phyloP scores from a whole-genome alignment of 2,329 filamentous ascomycete species.

The Alternaria conjuncta region DNA sequence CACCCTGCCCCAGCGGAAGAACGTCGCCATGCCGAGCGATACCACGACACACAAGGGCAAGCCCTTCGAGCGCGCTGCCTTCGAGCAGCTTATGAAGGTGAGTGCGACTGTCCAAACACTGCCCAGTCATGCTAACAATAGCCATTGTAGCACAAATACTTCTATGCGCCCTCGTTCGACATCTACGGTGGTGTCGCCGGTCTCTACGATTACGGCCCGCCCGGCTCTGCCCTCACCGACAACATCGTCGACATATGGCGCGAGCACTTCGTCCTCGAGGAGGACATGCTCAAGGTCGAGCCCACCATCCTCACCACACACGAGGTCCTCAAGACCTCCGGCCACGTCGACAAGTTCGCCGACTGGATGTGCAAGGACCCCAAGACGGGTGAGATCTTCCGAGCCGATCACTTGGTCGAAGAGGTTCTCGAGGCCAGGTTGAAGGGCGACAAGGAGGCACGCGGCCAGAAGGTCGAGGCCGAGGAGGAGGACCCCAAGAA shows the following conservation, averaged over 20 bases:
- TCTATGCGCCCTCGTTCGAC: conserved; percentile 95
- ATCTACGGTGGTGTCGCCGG: conserved; percentile 90
- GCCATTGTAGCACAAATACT: conserved; percentile 54
- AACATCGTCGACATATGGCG: conserved; percentile 90
- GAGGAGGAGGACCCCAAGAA: conserved; percentile 82
- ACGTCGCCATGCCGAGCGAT: conserved; percentile 37
- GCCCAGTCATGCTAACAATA: conserved; percentile 31
- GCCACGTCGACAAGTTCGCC: conserved; percentile 97
- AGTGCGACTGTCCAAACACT: conserved; percentile 57
- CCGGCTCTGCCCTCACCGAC: conserved; percentile 83
- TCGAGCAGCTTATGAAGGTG: conserved; percentile 86
- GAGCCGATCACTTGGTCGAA: conserved; percentile 96
- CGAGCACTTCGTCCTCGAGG: conserved; percentile 91
- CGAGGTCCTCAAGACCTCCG: conserved; percentile 88
- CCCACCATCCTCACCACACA: conserved; percentile 93
- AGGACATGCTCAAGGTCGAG: conserved; percentile 95
- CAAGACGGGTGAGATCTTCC: conserved; percentile 94
- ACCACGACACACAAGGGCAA: conserved; percentile 74
- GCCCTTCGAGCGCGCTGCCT: conserved; percentile 79
- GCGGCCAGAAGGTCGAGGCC: conserved; percentile 77
- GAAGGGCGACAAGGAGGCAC: conserved; percentile 90
- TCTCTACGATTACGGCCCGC: conserved; percentile 92
- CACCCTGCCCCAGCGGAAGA: conserved; percentile 35
- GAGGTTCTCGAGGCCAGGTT: conserved; percentile 86
- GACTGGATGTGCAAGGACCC: conserved; percentile 99